phyloP scores from a whole-genome alignment of 2,329 filamentous ascomycete species.

The Teratosphaeria epicoccoides region DNA sequence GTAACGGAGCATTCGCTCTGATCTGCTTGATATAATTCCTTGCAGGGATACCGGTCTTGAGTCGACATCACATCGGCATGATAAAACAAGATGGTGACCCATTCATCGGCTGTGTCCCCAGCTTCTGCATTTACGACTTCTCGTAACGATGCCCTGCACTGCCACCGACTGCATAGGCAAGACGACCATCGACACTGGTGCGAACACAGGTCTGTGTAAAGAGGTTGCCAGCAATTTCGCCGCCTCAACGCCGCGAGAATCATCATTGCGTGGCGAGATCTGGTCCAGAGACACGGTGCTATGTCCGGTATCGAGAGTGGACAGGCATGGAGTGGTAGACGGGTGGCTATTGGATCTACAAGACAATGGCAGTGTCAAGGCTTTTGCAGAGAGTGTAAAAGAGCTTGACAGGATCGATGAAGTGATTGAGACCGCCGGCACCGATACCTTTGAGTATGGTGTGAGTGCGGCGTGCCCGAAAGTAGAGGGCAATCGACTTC shows the following conservation, averaged over 20 bases:
- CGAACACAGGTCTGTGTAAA: slow-evolving; percentile 38
- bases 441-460: slow-evolving; percentile 1
- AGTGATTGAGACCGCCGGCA: slow-evolving; percentile 31
- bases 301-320: slow-evolving; percentile 31
- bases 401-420: slow-evolving; percentile 26
- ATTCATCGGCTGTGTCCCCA: slow-evolving; percentile 6
- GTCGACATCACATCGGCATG: background rate
- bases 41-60: too few relatives aligned
- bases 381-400: slow-evolving; percentile 25
- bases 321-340: slow-evolving; percentile 27
- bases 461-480: background rate
- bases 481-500: background rate
- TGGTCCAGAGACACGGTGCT: slow-evolving; percentile 36
- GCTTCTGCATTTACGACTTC: slow-evolving; percentile 33
- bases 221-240: slow-evolving; percentile 36
- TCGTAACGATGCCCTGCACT: slow-evolving; percentile 28
- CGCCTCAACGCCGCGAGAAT: slow-evolving; percentile 31
- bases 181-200: slow-evolving; percentile 39
- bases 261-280: slow-evolving; percentile 36
- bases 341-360: slow-evolving; percentile 39
- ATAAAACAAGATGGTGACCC: background rate
- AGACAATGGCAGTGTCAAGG: slow-evolving; percentile 29
- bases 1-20: background rate
- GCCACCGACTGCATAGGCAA: slow-evolving; percentile 21
- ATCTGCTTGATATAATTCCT: background rate